phyloP scores from a whole-genome alignment of 805 yeast species.

The Wickerhamiella australiensis region DNA sequence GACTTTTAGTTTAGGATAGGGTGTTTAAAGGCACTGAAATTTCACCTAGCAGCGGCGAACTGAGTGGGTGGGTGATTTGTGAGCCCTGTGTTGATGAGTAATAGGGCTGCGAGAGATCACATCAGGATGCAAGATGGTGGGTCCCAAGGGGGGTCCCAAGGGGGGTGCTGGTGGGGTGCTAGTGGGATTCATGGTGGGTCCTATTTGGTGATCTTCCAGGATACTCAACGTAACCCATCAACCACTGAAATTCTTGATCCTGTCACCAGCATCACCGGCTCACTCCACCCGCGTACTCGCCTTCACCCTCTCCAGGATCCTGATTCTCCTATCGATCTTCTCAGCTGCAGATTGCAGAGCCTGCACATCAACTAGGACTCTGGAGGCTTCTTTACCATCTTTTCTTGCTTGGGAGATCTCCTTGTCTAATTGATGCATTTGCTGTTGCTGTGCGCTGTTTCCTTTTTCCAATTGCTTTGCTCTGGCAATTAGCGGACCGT shows the following conservation, averaged over 20 bases:
- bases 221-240: too few species aligned
- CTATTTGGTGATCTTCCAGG: too few species aligned
- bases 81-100: not conserved
- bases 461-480: conserved; percentile 3
- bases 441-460: not conserved
- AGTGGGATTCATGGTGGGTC: not conserved
- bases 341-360: conserved; percentile 8
- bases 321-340: conserved; percentile 7
- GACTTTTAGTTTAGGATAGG: conserved; percentile 41
- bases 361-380: not conserved
- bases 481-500: not conserved
- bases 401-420: not conserved
- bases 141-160: too few species aligned
- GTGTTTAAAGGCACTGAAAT: conserved; percentile 24
- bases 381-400: not conserved
- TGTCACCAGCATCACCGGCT: too few species aligned
- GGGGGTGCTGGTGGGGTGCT: too few species aligned
- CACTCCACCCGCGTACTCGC: not conserved
- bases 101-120: too few species aligned
- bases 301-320: conserved; percentile 12
- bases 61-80: not conserved
- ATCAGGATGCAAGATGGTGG: not conserved
- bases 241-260: too few species aligned
- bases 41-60: not conserved
- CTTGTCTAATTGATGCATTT: not conserved